These are phyloP conservation scores for Calocybe gambosa DNA, from an alignment of 1,284 basidiomycete species.

Conservation along the genomic window DNA sequence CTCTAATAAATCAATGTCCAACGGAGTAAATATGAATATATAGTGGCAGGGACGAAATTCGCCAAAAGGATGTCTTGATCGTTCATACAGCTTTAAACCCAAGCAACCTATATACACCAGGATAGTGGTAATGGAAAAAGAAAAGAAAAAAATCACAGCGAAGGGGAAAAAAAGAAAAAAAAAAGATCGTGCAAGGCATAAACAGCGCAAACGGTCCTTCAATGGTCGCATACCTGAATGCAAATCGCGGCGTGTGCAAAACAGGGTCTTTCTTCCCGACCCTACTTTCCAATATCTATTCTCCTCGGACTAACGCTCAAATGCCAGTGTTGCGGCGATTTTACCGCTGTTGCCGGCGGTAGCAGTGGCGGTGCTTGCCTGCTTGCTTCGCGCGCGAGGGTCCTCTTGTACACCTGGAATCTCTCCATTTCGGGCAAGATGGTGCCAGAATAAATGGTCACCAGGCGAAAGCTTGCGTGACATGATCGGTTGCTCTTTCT, in stretches of 20 bases:
- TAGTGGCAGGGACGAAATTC: neutral
- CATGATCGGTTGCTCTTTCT: conserved; percentile 26
- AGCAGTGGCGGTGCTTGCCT: neutral
- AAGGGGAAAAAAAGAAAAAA: neutral
- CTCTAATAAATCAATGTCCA: neutral
- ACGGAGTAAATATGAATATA: conserved; percentile 4
- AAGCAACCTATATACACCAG: neutral
- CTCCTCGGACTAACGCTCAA: conserved; percentile 25
- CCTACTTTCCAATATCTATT: neutral
- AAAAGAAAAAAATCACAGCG: neutral
- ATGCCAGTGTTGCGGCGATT: conserved; percentile 16
- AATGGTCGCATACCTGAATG: neutral
- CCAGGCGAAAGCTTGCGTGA: conserved; percentile 48
- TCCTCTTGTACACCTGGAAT: conserved; percentile 62
- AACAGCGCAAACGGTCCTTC: neutral
- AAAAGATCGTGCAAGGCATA: neutral
- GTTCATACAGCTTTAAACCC: neutral
- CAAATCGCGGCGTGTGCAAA: neutral
- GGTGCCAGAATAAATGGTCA: conserved; percentile 74
- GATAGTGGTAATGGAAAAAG: neutral
- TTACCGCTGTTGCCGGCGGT: conserved; percentile 12
- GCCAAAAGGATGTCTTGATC: neutral
- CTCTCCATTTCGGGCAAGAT: conserved; percentile 69
- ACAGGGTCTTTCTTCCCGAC: conserved; percentile 1
- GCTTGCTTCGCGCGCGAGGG: conserved; percentile 36